Percentiles rank a stretch among this genome's conserved stretches.
Conservation (phyloP, 1,284 basidiomycete species). For the Rhodotorula sp. region DNA sequence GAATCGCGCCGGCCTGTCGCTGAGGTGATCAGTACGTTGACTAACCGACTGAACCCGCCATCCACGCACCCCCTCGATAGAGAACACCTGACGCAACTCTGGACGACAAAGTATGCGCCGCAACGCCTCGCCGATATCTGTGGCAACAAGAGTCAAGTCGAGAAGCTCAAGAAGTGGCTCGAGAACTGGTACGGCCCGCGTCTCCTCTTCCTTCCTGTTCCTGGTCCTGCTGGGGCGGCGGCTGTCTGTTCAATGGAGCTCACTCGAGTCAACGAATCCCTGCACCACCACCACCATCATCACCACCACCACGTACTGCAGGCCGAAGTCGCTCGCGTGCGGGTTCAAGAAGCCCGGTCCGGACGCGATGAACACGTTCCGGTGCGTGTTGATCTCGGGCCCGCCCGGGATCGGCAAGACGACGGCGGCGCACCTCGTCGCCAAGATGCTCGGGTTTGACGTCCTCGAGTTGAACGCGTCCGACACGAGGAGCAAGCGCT, state of each 20-base stretch:
- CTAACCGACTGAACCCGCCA: too few species aligned
- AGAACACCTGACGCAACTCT: constrained; percentile 61
- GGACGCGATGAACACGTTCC: constrained; percentile 77
- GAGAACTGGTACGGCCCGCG: constrained; percentile 67
- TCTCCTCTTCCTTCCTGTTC: background rate
- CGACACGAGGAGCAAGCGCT: constrained; percentile 91
- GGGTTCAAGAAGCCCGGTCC: constrained; percentile 94
- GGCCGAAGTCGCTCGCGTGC: constrained; percentile 68
- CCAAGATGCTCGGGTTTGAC: constrained; percentile 81
- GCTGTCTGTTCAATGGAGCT: too few species aligned
- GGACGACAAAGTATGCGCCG: constrained; percentile 96
- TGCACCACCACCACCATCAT: background rate
- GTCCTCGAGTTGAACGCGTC: constrained; percentile 96
- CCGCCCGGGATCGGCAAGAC: constrained; percentile 98
- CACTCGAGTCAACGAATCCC: background rate
- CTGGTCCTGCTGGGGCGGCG: constrained; percentile 6
- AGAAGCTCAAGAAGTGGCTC: constrained; percentile 84
- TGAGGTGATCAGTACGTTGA: background rate
- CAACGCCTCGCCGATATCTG: constrained; percentile 83
- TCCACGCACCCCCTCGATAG: constrained; percentile 1
- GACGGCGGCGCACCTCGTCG: constrained; percentile 88
- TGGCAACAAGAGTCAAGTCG: constrained; percentile 87
- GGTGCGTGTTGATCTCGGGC: constrained; percentile 86
- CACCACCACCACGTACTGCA: constrained; percentile 46
- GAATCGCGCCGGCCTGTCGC: too few species aligned